Base-by-base conservation (phyloP, 768 basidiomycete genomes). In the Termitomyces sp. region DNA sequence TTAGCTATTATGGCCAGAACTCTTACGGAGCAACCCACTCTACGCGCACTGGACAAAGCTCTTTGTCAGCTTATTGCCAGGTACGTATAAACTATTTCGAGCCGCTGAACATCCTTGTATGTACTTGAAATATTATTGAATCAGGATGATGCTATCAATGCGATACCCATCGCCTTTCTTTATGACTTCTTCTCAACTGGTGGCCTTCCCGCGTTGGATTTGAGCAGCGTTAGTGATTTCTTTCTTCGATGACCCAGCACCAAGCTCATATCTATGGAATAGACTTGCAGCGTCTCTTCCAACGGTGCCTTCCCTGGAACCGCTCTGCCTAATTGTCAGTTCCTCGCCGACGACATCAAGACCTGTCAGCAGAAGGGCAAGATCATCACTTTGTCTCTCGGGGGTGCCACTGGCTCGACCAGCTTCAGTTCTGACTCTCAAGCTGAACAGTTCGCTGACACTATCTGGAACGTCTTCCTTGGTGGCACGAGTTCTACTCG, bases 401-500 rank as follows among this genome's bases (percentile, higher is more conserved):
- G 82, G 35, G 81, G 81, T 41, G 81, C 80, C 7, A 78, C 75
- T 2, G 82, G 82, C 8, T 72, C 74, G 9, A 77, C 71, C 3
- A 67, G 68, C 19, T 86, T 87, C 64, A 61, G 69, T 24, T 78
- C 75, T 22, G 81, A 82, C 47, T 61, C 73, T 0, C 75, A 83
- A 63, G 84, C 78, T 0, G 52, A 69, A 38, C 62, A 68, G 6
- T 87, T 84, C 60, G 84, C 81, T 0, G 71, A 80, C 45, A 78
- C 77, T 1, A 74, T 87, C 42, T 88, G 86, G 85, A 75, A 84
- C 65, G 60, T 81, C n/a, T 86, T 87, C 72, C 72, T 88, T 19
- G 85, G 83, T 9, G 85, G 86, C 17, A 73, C 71, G 1, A 81
- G 79, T 55, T 65, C 65, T 21, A 82, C 75, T 4, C 71, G 85